phyloP scores from a whole-genome alignment of 1,139 yeast species.

The Blastobotrys indianensis region DNA sequence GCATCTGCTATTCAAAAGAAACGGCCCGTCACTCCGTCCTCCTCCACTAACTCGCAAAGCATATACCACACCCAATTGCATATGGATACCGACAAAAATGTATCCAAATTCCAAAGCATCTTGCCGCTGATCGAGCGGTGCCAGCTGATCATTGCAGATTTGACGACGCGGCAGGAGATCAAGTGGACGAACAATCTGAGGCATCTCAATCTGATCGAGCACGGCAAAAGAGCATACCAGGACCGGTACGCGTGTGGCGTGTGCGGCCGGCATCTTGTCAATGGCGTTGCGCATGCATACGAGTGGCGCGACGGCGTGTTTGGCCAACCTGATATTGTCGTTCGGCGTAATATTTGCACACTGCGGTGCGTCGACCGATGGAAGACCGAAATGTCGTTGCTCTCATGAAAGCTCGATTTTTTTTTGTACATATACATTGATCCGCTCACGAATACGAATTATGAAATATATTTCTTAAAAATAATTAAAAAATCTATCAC shows the following conservation, averaged over 20 bases:
- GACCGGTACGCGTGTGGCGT: slow-evolving; percentile 40
- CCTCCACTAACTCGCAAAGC: too few species aligned
- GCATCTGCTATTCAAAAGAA: too few species aligned
- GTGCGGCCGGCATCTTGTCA: slow-evolving; percentile 41
- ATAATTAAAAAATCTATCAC: not conserved
- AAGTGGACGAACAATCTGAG: not conserved
- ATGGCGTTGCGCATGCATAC: slow-evolving; percentile 48
- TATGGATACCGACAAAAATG: too few species aligned
- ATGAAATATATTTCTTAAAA: not conserved
- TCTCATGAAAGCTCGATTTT: not conserved
- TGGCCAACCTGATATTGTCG: slow-evolving; percentile 13
- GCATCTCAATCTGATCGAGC: not conserved
- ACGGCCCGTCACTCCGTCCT: too few species aligned
- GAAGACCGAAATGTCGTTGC: slow-evolving; percentile 6
- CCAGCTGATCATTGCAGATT: too few species aligned
- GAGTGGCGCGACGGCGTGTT: slow-evolving; percentile 53
- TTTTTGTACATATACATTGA: not conserved
- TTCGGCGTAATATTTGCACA: slow-evolving; percentile 22
- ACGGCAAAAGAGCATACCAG: not conserved
- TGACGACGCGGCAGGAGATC: not conserved
- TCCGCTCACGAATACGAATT: not conserved
- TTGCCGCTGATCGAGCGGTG: too few species aligned
- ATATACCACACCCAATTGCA: too few species aligned
- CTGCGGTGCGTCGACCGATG: slow-evolving; percentile 21
- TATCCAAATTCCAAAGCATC: too few species aligned